Conservation (phyloP, 2,329 filamentous ascomycete genomes). For the Byssothecium circinans region DNA sequence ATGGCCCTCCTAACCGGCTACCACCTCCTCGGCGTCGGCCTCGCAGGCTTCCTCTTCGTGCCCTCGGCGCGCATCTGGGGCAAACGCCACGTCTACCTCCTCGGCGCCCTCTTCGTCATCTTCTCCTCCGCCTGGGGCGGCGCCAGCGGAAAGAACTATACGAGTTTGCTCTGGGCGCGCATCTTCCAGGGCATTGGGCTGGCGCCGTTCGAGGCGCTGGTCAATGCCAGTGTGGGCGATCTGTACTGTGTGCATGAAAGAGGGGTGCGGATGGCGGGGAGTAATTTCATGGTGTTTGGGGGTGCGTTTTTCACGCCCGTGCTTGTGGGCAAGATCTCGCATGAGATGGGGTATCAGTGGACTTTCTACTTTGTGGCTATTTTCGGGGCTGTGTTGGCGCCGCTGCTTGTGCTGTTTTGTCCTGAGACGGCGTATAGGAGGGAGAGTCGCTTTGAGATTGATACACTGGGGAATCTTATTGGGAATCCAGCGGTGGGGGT, state of each 20-base stretch:
- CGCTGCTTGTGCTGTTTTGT: slow-evolving; percentile 73
- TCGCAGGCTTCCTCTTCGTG: slow-evolving; percentile 82
- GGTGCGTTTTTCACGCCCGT: slow-evolving; percentile 80
- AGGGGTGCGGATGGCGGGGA: slow-evolving; percentile 83
- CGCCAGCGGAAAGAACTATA: slow-evolving; percentile 66
- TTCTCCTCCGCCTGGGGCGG: slow-evolving; percentile 78
- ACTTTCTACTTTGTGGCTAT: slow-evolving; percentile 87
- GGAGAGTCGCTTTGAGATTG: slow-evolving; percentile 68
- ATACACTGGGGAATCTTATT: slow-evolving; percentile 53
- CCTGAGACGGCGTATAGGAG: slow-evolving; percentile 82
- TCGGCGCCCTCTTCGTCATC: slow-evolving; percentile 75
- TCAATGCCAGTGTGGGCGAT: slow-evolving; percentile 88
- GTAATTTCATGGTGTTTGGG: slow-evolving; percentile 70
- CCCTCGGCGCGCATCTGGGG: slow-evolving; percentile 89
- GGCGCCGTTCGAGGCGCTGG: slow-evolving; percentile 85
- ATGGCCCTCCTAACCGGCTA: slow-evolving; percentile 85
- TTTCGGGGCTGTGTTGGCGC: slow-evolving; percentile 71
- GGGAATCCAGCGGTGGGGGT: slow-evolving; percentile 1
- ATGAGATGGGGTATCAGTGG: slow-evolving; percentile 78
- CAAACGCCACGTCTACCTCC: slow-evolving; percentile 82
- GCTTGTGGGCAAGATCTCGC: slow-evolving; percentile 84
- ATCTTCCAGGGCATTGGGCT: slow-evolving; percentile 84
- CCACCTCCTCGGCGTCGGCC: slow-evolving; percentile 79
- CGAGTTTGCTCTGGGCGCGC: slow-evolving; percentile 73
- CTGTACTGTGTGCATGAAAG: slow-evolving; percentile 87